Conservation (phyloP, 139 green algal species). For the Bryopsis sp. region DNA sequence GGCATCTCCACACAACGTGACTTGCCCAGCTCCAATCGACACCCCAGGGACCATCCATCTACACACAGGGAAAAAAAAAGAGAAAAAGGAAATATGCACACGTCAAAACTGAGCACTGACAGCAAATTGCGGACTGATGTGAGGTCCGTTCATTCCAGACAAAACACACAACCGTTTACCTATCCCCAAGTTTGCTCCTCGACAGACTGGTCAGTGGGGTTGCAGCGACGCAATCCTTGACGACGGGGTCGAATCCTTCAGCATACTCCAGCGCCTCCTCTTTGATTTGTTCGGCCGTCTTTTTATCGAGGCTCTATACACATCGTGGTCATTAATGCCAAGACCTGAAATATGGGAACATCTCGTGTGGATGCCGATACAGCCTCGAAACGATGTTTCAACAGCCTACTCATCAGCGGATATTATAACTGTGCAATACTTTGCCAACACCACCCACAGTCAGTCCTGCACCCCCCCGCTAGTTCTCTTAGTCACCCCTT, state of each 20-base stretch:
- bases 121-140: not conserved
- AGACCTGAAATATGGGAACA: too few relatives aligned
- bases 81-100: not conserved
- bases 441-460: not conserved
- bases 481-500: not conserved
- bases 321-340: too few relatives aligned
- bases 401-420: not conserved
- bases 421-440: not conserved
- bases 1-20: slow-evolving; percentile 67
- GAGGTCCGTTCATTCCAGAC: too few relatives aligned
- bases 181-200: slow-evolving; percentile 41
- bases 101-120: not conserved
- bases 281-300: slow-evolving; percentile 19
- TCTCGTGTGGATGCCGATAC: too few relatives aligned
- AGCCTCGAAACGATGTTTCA: too few relatives aligned
- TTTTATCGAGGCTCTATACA: too few relatives aligned
- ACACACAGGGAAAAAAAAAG: too few relatives aligned
- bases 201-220: slow-evolving; percentile 34
- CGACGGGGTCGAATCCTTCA: slow-evolving; percentile 36
- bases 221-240: slow-evolving; percentile 29
- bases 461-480: not conserved
- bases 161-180: slow-evolving; percentile 24
- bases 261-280: slow-evolving; percentile 34
- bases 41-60: slow-evolving; percentile 22
- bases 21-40: slow-evolving; percentile 21